phyloP scores from a whole-genome alignment of 495 filamentous ascomycete species.

The Cercophora newfieldiana region DNA sequence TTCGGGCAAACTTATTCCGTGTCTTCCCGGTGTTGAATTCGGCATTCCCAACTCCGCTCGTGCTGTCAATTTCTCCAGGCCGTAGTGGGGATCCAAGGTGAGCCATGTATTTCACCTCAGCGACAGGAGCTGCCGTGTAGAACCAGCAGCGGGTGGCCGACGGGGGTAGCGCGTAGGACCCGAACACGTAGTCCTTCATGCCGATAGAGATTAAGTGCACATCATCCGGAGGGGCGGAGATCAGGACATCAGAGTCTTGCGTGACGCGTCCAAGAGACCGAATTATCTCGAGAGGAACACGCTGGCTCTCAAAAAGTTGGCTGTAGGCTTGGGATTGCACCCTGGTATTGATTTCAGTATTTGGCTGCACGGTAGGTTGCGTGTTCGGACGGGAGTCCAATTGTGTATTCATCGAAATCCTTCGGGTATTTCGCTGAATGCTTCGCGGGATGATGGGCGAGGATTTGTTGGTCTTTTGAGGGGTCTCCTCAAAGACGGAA shows the following conservation, averaged over 20 bases:
- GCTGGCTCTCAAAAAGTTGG: conserved; percentile 51
- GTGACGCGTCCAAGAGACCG: conserved; percentile 47
- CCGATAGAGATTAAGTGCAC: conserved; percentile 43
- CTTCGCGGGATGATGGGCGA: conserved; percentile 11
- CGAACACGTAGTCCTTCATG: conserved; percentile 46
- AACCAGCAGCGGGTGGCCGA: conserved; percentile 51
- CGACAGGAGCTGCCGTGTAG: conserved; percentile 39
- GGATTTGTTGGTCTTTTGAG: conserved; percentile 17
- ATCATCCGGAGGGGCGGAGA: conserved; percentile 42
- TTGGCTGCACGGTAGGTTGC: conserved; percentile 14
- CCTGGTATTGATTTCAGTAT: conserved; percentile 12
- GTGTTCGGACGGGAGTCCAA: conserved; percentile 12
- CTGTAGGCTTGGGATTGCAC: conserved; percentile 37
- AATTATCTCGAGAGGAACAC: conserved; percentile 46
- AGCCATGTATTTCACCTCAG: conserved; percentile 53
- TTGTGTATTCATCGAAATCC: conserved; percentile 1
- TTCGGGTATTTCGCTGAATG: not conserved
- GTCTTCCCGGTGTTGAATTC: conserved; percentile 47
- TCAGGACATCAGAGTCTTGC: conserved; percentile 47
- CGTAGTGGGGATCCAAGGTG: conserved; percentile 38
- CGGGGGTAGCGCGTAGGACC: conserved; percentile 43
- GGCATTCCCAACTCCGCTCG: conserved; percentile 44
- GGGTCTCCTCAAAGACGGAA: conserved; percentile 32
- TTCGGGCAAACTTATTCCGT: conserved; percentile 42
- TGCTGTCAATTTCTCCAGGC: conserved; percentile 42